A percentile compares a stretch with the other conserved stretches of the same genome.
Conservation (phyloP, 225 moss, liverwort and hornwort species). For the Lunularia cruciata region DNA sequence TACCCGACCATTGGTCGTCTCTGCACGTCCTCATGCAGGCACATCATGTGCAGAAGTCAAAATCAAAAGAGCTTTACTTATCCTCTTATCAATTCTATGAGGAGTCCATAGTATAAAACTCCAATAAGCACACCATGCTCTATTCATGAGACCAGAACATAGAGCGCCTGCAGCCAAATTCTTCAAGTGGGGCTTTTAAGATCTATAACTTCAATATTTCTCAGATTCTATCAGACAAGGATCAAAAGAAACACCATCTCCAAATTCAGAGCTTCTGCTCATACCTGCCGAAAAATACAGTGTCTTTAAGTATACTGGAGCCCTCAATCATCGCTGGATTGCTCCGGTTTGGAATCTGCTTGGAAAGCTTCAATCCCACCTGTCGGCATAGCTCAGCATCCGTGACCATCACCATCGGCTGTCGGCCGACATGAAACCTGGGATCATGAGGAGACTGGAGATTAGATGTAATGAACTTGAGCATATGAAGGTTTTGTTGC, state of each 20-base stretch:
- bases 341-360: slow-evolving; percentile 29
- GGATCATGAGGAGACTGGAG: too few species aligned
- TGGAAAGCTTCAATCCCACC: slow-evolving; percentile 26
- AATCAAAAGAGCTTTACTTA: background rate
- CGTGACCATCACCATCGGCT: slow-evolving; percentile 35
- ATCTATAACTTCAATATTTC: too few species aligned
- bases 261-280: background rate
- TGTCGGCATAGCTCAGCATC: slow-evolving; percentile 38
- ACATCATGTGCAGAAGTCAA: background rate
- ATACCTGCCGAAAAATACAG: slow-evolving; percentile 36
- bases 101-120: too few species aligned
- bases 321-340: slow-evolving; percentile 29
- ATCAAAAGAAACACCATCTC: background rate
- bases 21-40: slow-evolving; percentile 4
- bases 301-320: slow-evolving; percentile 19
- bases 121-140: too few species aligned
- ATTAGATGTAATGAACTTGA: too few species aligned
- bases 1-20: slow-evolving; percentile 31
- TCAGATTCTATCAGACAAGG: background rate
- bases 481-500: too few species aligned
- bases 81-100: too few species aligned
- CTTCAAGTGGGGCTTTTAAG: too few species aligned
- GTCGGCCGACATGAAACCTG: slow-evolving; percentile 41
- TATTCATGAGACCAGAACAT: too few species aligned
- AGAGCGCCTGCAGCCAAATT: too few species aligned